Percentiles rank a stretch among this genome's conserved stretches.
These are phyloP conservation scores for Phlebopus sp. DNA, from an alignment of 1,284 basidiomycete species.

Conservation along the genomic window DNA sequence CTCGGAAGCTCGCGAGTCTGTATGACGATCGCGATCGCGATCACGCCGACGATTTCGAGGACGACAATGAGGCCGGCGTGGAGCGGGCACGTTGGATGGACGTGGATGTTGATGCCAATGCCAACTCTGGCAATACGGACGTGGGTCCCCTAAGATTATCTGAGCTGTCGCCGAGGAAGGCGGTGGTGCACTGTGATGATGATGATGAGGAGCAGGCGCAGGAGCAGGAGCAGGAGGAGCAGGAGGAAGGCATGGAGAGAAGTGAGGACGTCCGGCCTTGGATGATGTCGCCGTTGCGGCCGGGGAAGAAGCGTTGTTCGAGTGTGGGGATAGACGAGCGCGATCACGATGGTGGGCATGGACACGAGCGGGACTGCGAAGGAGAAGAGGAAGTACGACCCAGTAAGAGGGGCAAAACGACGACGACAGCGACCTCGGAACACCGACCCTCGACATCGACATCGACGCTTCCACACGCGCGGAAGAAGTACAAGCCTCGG, in stretches of 20 bases:
- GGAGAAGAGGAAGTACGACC: slow-evolving; percentile 15
- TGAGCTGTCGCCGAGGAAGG: slow-evolving; percentile 49
- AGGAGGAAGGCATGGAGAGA: no score
- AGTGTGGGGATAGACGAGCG: slow-evolving; percentile 10
- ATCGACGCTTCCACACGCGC: slow-evolving; percentile 22
- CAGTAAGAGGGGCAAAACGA: slow-evolving; percentile 30
- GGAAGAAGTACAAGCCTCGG: slow-evolving; percentile 30
- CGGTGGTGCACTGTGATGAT: slow-evolving; percentile 13
- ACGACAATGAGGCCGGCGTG: no score
- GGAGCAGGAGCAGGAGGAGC: no score
- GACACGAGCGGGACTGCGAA: not conserved
- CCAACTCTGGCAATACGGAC: no score
- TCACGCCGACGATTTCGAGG: no score
- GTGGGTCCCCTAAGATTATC: slow-evolving; percentile 40
- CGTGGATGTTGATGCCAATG: no score
- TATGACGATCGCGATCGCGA: no score
- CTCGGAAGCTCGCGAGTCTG: no score
- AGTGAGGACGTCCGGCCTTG: no score
- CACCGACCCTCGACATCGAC: slow-evolving; percentile 11
- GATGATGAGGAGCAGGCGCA: slow-evolving; percentile 13
- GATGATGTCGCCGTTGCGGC: slow-evolving; percentile 25
- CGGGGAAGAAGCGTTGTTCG: slow-evolving; percentile 34
- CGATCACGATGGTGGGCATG: no score
- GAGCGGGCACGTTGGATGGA: no score
- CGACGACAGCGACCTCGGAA: slow-evolving; percentile 11